phyloP scores from a whole-genome alignment of 208 protist genomes.

The Dictyostelium gargantuum region DNA sequence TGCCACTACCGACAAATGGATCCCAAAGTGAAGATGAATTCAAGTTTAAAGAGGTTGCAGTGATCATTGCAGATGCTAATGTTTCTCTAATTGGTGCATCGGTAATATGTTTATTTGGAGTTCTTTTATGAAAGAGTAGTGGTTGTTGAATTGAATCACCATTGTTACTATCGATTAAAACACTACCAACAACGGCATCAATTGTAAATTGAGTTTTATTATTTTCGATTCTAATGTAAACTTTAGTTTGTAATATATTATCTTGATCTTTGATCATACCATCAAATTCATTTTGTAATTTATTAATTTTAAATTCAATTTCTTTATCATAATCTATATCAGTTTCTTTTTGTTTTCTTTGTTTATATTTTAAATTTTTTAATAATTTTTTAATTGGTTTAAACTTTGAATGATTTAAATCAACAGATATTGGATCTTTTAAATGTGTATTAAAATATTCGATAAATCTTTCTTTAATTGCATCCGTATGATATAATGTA shows the following conservation, averaged over 20 bases:
- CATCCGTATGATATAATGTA: conserved; percentile 11
- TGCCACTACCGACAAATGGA: conserved; percentile 11
- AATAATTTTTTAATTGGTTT: background rate
- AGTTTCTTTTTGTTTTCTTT: background rate
- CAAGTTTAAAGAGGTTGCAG: background rate
- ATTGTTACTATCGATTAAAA: too few species aligned
- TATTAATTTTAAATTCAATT: background rate
- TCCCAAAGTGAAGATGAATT: background rate
- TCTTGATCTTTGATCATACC: background rate
- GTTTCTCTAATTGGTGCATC: conserved; percentile 59
- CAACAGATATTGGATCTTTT: background rate
- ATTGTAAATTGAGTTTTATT: background rate
- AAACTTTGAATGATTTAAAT: background rate
- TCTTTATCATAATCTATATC: background rate
- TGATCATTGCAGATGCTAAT: background rate
- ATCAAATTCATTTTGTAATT: background rate
- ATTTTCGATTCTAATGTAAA: background rate
- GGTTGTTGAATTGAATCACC: background rate
- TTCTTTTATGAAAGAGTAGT: conserved; percentile 20
- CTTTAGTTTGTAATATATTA: background rate
- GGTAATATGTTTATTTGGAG: background rate
- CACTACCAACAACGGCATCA: background rate
- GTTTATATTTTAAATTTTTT: background rate
- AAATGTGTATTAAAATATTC: background rate
- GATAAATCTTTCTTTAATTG: conserved; percentile 11